phyloP scores from a whole-genome alignment of 2,329 filamentous ascomycete species.

The Rutstroemia sp. region DNA sequence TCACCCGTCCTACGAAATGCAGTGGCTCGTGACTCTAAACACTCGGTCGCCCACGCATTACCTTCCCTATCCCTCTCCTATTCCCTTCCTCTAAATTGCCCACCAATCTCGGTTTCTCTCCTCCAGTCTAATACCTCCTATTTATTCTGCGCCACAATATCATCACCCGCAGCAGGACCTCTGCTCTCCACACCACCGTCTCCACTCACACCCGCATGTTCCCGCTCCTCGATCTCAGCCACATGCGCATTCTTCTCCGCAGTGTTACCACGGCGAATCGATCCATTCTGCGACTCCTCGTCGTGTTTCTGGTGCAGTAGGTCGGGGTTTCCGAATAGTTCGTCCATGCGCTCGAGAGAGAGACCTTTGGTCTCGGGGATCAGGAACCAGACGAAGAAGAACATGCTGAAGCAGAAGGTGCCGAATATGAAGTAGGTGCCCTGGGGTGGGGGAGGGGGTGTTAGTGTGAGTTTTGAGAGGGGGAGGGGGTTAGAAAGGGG shows the following conservation, averaged over 20 bases:
- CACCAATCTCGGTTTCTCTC: too few species aligned
- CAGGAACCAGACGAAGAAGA: slow-evolving; percentile 29
- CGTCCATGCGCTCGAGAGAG: slow-evolving; percentile 42
- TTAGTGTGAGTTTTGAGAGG: background rate
- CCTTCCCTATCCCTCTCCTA: background rate
- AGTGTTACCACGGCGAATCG: background rate
- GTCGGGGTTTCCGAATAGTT: slow-evolving; percentile 5
- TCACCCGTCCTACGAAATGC: background rate
- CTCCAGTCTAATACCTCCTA: too few species aligned
- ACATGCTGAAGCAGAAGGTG: slow-evolving; percentile 56
- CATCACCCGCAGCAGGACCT: background rate
- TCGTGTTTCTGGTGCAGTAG: background rate
- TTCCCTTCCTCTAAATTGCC: too few species aligned
- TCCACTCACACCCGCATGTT: background rate
- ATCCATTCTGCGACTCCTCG: slow-evolving; percentile 1
- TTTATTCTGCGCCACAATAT: background rate
- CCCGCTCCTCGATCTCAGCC: background rate
- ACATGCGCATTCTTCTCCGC: too few species aligned
- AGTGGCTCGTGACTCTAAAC: too few species aligned
- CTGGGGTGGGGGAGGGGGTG: background rate
- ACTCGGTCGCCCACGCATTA: too few species aligned
- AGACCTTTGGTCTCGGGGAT: slow-evolving; percentile 62
- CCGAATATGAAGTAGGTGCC: slow-evolving; percentile 60
- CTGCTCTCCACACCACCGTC: background rate
- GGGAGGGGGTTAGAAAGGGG: too few species aligned